Base-by-base conservation (phyloP, 2,329 filamentous ascomycete species). In the Botrytis galanthina region DNA sequence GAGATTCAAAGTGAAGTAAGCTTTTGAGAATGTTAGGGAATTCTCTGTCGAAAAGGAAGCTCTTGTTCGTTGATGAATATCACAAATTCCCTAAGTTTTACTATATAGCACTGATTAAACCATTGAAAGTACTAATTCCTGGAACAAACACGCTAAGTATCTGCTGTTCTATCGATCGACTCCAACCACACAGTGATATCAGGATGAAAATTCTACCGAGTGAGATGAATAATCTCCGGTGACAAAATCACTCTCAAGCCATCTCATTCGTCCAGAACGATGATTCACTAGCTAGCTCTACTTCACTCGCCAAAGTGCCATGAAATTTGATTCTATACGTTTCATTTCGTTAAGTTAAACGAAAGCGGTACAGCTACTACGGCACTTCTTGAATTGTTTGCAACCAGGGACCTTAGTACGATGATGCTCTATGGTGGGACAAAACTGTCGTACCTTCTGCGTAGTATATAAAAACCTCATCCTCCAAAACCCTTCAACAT, bases 21-120 rank as follows among this genome's bases (percentile, higher is more conserved):
- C 46, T 26, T 9, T 0, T n/a, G 1, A 12, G 5, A 51, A 51
- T 8, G 1, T 51, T 1, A 12, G 14, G 46, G 0, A 6, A 51
- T 2, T n/a, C 6, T n/a, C 3, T 14, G 4, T 26, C 1, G 12
- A 6, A n/a, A 14, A 26, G 22, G 8, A 26, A 26, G 22, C 9
- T 26, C 18, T n/a, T 12, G 3, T 14, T 14, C 5, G 4, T 51
- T 51, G 22, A 51, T 51, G 9, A 6, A n/a, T n/a, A n/a, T 3
- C 22, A 6, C 1, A 6, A 26, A 51, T 5, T 48, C 12, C 4
- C 22, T 3, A 12, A 1, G 20, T 26, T 12, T 51, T 51, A 51
- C 4, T 12, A 51, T 1, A 8, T 51, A 26, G 4, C 9, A 51
- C 22, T 2, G 10, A 4, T 4, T 51, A 14, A 1, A 12, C 9